Evolutionary conservation across 306 rosid genomes (phyloP), one percentile per base, ranked within the genome.

Genomic region (Malus sieversii): DNA sequence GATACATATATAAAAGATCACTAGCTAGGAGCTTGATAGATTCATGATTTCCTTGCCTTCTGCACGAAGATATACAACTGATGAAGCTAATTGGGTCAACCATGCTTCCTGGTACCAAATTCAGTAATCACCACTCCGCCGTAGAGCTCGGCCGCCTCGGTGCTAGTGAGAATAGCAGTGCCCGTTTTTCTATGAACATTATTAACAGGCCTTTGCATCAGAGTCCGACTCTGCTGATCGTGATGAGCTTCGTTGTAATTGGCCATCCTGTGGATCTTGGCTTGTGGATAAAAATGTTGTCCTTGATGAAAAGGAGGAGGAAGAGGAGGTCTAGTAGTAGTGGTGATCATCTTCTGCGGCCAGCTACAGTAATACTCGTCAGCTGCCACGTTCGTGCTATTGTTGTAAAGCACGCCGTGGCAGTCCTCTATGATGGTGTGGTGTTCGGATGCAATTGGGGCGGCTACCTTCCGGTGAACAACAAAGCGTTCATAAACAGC

Each of bases 131-230:
- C 15, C 10, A 10, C 0, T 8, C 78, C 83, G 6, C 77, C 75
- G n/a, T 32, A 38, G n/a, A 14, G 32, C 58, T 70, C 35, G 35
- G 82, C 78, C 14, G 66, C 58, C 25, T 80, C 80, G 16, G 75
- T 72, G 53, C 72, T 42, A 42, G 55, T 53, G 10, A 80, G 35
- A 59, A 55, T 38, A 38, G 9, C 42, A 38, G 42, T 38, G 42
- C 42, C 42, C 2, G 2, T 38, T 7, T 38, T 38, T 38, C 42
- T 38, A 6, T 38, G 60, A 55, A 55, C 22, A 55, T 6, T 55
- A 55, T 55, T 55, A 55, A 16, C 18, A 16, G 55, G 55, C 55
- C 18, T 14, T n/a, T 55, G 23, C n/a, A 55, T 22, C 61, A 35
- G 40, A 35, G 40, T 35, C 2, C 2, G 9, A 38, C 42, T 38